phyloP scores from a whole-genome alignment of 2,329 filamentous ascomycete genomes.

The Zymoseptoria crescenta region DNA sequence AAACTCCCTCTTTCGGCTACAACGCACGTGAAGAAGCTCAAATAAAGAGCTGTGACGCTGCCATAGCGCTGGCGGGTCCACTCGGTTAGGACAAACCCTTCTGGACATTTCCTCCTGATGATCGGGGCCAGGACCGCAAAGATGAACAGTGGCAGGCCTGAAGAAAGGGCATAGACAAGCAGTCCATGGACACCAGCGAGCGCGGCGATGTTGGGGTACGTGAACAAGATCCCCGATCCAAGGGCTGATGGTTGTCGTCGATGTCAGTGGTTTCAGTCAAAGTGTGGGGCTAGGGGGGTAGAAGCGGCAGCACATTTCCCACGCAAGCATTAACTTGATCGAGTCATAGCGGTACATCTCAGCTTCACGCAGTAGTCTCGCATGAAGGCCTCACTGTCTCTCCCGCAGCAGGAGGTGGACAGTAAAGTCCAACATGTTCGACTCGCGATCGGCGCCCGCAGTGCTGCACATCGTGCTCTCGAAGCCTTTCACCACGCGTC shows the following conservation, averaged over 20 bases:
- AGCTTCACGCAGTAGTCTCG: slow-evolving; percentile 53
- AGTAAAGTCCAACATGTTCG: not conserved
- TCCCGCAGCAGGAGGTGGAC: not conserved
- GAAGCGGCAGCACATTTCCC: slow-evolving; percentile 90
- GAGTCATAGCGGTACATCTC: slow-evolving; percentile 94
- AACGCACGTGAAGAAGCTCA: slow-evolving; percentile 63
- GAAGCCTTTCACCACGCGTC: slow-evolving; percentile 1
- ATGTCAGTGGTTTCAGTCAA: slow-evolving; percentile 12
- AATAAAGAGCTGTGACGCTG: slow-evolving; percentile 57
- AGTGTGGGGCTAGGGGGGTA: slow-evolving; percentile 36
- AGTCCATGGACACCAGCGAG: slow-evolving; percentile 73
- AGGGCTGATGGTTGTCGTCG: slow-evolving; percentile 49
- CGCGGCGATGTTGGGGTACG: slow-evolving; percentile 72
- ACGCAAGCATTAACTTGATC: slow-evolving; percentile 99
- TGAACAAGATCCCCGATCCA: slow-evolving; percentile 75
- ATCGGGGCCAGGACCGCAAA: slow-evolving; percentile 70
- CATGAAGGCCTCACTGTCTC: not conserved
- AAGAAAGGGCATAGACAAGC: slow-evolving; percentile 66
- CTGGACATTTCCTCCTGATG: slow-evolving; percentile 70
- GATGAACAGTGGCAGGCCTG: slow-evolving; percentile 62
- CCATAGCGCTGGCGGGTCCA: slow-evolving; percentile 79
- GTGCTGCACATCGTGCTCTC: slow-evolving; percentile 47
- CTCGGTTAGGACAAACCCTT: slow-evolving; percentile 77
- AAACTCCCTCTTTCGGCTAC: not conserved
- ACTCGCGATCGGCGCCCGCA: slow-evolving; percentile 66